Percentiles rank a stretch among this genome's conserved stretches.
phyloP scores from a whole-genome alignment of 108 stramenopile genomes.

The Stephanodiscus triporus region DNA sequence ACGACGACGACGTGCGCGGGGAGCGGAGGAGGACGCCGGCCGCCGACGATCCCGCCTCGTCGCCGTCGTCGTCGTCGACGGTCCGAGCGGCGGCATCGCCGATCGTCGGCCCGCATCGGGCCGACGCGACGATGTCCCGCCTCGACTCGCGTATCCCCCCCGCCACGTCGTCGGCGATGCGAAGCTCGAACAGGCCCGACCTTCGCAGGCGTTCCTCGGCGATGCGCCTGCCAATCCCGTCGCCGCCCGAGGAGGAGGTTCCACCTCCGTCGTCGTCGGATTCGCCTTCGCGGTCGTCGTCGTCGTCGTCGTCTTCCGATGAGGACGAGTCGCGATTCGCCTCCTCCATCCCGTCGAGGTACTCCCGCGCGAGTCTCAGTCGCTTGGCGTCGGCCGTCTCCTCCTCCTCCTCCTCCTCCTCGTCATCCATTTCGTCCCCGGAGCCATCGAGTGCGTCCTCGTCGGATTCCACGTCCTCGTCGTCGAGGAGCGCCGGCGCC shows the following conservation, averaged over 20 bases:
- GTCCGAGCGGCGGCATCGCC: not conserved
- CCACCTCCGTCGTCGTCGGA: slow-evolving; percentile 51
- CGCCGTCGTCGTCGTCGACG: too few species aligned
- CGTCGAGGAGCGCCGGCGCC: slow-evolving; percentile 10
- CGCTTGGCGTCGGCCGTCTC: slow-evolving; percentile 81
- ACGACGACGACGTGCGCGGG: too few species aligned
- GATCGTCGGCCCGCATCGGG: not conserved
- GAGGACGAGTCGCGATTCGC: slow-evolving; percentile 30
- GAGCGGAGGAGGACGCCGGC: not conserved
- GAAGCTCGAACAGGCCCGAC: slow-evolving; percentile 65
- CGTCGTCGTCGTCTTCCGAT: slow-evolving; percentile 31
- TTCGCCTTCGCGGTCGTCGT: slow-evolving; percentile 34
- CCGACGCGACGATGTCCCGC: not conserved
- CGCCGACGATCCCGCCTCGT: not conserved
- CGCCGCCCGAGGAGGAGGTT: slow-evolving; percentile 40
- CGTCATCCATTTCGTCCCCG: slow-evolving; percentile 43
- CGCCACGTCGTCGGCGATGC: slow-evolving; percentile 63
- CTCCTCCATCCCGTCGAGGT: slow-evolving; percentile 74
- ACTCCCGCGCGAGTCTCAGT: slow-evolving; percentile 80
- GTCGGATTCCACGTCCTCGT: slow-evolving; percentile 44
- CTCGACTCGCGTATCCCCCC: slow-evolving; percentile 21
- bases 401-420: slow-evolving; percentile 64
- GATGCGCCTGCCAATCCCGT: slow-evolving; percentile 51
- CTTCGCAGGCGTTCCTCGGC: slow-evolving; percentile 62
- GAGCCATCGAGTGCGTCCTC: slow-evolving; percentile 25